Evolutionary conservation across 2,329 filamentous ascomycete genomes (phyloP), one percentile per base, ranked within the genome.

Genomic region (Diaporthe australafricana): DNA sequence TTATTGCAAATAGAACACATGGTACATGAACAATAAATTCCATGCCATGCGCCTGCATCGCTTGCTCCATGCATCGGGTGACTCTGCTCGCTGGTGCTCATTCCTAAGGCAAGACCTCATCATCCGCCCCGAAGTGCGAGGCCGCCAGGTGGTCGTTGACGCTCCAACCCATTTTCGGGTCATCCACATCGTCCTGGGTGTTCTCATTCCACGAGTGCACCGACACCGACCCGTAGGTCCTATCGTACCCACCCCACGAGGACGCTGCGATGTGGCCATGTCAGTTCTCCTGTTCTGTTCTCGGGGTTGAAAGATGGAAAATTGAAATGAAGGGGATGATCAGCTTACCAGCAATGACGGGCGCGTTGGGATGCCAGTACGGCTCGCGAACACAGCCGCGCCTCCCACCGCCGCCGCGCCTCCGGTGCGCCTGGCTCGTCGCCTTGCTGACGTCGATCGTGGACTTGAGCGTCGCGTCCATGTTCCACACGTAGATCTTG

Each of bases 401-500:
- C 32, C 72, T 68, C 32, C 32, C 50, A 63, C 53, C 47, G 35
- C 53, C 66, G 66, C 67, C 71, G 55, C 55, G 47, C 17, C 52
- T 35, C 27, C 65, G 45, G 17, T 47, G 42, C 11, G 45, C 8
- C 35, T 14, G 17, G 9, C 47, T 53, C 35, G 94, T 97, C 1
- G 93, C 91, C 73, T 87, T 83, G 53, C 89, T 87, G 8, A 98
- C 95, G 79, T 98, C 91, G 56, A 99, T 91, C 52, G 88, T 90
- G 5, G 89, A 90, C 0, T 94, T 94, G 14, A 94, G 79, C 0
- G 95, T 98, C 40, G 94, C 95, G 79, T 99, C 95, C 82, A 98
- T 84, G 79, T 98, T 98, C 88, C 94, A 99, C 52, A 98, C 89
- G 77, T 95, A 96, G 0, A 98, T 93, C 72, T 93, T 93, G 62